Evolutionary conservation across 805 yeast species (phyloP).

Genomic region (Metschnikowia similis): DNA sequence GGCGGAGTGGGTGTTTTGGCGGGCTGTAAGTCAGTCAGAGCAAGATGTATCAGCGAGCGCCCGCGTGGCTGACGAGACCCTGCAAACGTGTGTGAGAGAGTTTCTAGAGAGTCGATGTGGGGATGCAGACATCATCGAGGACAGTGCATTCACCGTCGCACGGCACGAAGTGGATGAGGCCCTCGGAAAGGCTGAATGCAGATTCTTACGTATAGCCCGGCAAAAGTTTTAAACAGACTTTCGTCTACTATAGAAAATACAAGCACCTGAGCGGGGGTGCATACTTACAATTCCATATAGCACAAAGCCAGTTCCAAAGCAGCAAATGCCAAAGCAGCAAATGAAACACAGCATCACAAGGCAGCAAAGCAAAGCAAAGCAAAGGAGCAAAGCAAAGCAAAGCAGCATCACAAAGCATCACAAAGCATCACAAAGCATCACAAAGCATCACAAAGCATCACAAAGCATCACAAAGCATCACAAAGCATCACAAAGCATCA

Average conservation of each 20-base stretch:
- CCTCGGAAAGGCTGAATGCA: not conserved
- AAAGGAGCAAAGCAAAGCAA: too few relatives aligned
- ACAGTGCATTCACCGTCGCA: constrained; percentile 6
- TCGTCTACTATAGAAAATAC: not conserved
- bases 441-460: too few relatives aligned
- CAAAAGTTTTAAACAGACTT: not conserved
- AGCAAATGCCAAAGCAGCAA: too few relatives aligned
- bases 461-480: too few relatives aligned
- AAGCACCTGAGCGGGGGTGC: not conserved
- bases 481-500: too few relatives aligned
- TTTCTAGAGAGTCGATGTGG: constrained; percentile 7
- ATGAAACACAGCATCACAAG: too few relatives aligned
- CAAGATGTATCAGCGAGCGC: not conserved
- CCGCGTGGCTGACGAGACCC: constrained; percentile 1
- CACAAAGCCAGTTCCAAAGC: too few relatives aligned
- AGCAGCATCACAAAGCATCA: too few relatives aligned
- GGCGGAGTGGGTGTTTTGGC: constrained; percentile 17
- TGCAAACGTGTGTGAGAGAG: constrained; percentile 1
- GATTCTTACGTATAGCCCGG: constrained; percentile 2
- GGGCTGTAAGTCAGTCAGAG: not conserved
- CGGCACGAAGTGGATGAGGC: not conserved
- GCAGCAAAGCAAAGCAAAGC: too few relatives aligned
- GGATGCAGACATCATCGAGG: constrained; percentile 13
- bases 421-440: too few relatives aligned
- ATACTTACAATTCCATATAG: too few relatives aligned